Conservation (phyloP, 345 rosid genomes). For the Eucalyptus dawsonii region DNA sequence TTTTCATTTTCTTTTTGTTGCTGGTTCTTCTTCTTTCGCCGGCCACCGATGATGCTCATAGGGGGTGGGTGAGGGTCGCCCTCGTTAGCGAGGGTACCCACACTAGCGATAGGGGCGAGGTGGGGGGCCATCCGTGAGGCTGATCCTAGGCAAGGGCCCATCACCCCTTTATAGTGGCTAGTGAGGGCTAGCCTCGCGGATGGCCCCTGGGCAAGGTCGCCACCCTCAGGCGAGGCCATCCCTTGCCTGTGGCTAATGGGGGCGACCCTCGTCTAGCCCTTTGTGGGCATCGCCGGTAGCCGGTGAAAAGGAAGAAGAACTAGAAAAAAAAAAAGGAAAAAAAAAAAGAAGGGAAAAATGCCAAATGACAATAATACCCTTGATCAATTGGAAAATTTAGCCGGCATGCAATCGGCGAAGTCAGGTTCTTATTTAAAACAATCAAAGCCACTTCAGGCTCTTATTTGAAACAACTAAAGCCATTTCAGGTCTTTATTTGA, state of each 20-base stretch:
- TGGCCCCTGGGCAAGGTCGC: accelerated
- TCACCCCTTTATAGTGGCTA: accelerated
- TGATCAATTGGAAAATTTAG: too few species aligned
- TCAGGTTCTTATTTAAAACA: too few species aligned
- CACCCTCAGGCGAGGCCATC: accelerated
- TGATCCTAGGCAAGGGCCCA: accelerated
- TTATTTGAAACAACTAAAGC: accelerated
- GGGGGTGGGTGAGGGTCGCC: too few species aligned
- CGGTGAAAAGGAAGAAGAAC: too few species aligned
- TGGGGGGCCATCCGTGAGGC: too few species aligned
- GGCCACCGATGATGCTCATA: accelerated
- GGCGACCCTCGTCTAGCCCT: accelerated
- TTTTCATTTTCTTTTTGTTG: too few species aligned
- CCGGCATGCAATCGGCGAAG: accelerated
- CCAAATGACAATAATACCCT: accelerated
- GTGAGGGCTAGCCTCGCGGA: accelerated
- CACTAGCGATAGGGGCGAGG: accelerated
- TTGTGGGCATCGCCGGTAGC: accelerated
- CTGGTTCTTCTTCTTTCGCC: too few species aligned
- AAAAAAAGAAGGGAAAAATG: too few species aligned
- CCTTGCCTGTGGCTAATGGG: accelerated
- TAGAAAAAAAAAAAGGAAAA: accelerated
- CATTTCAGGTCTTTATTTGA: accelerated
- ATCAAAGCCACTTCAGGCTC: accelerated
- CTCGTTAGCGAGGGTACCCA: too few species aligned